Base-by-base conservation (phyloP, 257 asterid genomes). In the Gynochthodes officinalis region DNA sequence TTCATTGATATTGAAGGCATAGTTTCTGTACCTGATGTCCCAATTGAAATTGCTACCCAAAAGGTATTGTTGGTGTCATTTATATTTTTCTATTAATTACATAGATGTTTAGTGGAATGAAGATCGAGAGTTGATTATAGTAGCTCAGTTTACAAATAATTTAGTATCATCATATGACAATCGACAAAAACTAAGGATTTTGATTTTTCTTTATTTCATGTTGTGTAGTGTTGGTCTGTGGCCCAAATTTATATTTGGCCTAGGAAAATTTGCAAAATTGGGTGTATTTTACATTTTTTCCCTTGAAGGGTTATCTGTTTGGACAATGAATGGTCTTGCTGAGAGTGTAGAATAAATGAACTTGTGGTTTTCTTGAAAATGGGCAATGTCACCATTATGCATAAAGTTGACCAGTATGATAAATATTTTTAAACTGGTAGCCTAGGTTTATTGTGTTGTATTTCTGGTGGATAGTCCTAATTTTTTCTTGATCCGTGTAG, bases 11-110 rank as follows among this genome's bases (percentile, higher is more conserved):
- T 94, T 2, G 90, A 87, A 78, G 99, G 99, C 70, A 74, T 85
- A 32, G 84, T 91, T 3, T 85, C 96, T 4, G 87, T 91, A 28
- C 99, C 99, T 0, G 67, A 53, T 16, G 80, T 67, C 19, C 71
- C 89, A 16, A 87, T 94, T 78, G 87, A 78, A 5, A 97, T 97
- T 62, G 83, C 97, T 73, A 82, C 84, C 65, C 97, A 94, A 82
- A 96, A 89, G 99, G 97, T 93, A 42, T 55, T n/a, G 19, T 33
- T 63, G n/a, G 28, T 23, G 30, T 58, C 39, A 70, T 0, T 64
- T 61, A 13, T 18, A 3, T 50, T 33, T 39, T 19, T 54, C 7
- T 75, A 33, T 65, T 21, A 11, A 21, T 75, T 28, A 27, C 21
- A 2, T 15, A 61, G 57, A 50, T 16, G 18, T 25, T 1, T 12